These are phyloP conservation scores for Nannochloropsis salina DNA, from an alignment of 108 stramenopile species.

Conservation along the genomic window DNA sequence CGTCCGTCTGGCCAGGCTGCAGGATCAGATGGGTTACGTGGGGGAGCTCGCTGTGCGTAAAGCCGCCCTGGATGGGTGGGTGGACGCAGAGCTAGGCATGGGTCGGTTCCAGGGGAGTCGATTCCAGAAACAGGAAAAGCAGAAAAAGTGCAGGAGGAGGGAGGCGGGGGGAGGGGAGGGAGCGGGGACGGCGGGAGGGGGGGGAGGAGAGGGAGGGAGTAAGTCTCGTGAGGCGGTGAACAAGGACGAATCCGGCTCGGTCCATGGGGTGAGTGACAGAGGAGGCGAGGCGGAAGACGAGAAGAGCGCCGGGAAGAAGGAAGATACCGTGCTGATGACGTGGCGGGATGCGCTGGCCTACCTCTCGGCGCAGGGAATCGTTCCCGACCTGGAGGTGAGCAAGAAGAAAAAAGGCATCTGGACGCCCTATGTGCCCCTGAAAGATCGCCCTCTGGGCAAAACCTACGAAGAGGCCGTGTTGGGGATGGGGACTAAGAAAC, in stretches of 20 bases:
- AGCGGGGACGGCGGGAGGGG: neutral
- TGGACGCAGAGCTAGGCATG: neutral
- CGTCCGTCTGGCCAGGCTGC: slow-evolving; percentile 5
- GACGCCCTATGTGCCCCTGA: slow-evolving; percentile 21
- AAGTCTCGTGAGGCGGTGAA: slow-evolving; percentile 1
- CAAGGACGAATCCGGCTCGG: neutral
- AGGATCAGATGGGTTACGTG: slow-evolving; percentile 24
- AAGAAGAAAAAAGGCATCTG: slow-evolving; percentile 6
- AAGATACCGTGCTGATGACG: too few species aligned
- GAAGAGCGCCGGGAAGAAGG: neutral
- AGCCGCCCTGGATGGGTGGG: neutral
- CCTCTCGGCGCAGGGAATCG: neutral
- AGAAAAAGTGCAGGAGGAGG: neutral
- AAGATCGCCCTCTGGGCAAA: slow-evolving; percentile 23
- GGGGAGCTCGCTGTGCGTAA: neutral
- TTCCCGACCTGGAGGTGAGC: slow-evolving; percentile 15
- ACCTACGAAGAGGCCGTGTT: slow-evolving; percentile 31
- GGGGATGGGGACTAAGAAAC: slow-evolving; percentile 13
- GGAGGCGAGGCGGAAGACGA: neutral
- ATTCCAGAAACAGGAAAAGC: neutral
- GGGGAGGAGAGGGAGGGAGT: neutral
- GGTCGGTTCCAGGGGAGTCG: neutral
- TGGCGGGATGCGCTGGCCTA: neutral
- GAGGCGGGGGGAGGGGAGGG: neutral
- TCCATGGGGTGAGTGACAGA: neutral